phyloP scores from a whole-genome alignment of 1,139 yeast genomes.

The Candida tetrigidarum region DNA sequence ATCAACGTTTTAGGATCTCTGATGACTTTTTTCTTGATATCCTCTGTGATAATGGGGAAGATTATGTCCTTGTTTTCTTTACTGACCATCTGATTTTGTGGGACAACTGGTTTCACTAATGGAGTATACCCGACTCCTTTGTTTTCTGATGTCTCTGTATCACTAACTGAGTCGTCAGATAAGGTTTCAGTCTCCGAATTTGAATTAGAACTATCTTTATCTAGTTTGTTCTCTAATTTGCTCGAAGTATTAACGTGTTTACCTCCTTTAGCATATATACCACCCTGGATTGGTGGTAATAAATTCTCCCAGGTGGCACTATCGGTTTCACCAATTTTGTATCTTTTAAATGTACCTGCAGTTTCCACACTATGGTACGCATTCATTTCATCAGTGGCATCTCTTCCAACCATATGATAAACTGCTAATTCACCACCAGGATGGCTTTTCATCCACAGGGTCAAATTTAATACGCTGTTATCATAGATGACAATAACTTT shows the following conservation, averaged over 20 bases:
- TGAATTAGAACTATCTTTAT: conserved; percentile 14
- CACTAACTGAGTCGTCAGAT: conserved; percentile 17
- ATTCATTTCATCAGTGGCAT: conserved; percentile 89
- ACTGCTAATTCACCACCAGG: conserved; percentile 93
- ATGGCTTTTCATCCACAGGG: conserved; percentile 72
- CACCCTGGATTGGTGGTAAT: conserved; percentile 91
- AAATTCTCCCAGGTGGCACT: conserved; percentile 68
- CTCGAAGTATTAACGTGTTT: not conserved
- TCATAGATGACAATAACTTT: conserved; percentile 71
- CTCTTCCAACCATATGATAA: conserved; percentile 83
- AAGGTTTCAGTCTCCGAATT: conserved; percentile 21
- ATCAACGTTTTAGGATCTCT: conserved; percentile 60
- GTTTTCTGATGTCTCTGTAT: conserved; percentile 5
- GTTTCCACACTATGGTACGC: conserved; percentile 77
- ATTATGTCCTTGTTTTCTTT: conserved; percentile 36
- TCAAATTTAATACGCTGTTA: conserved; percentile 62
- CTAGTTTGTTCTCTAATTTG: conserved; percentile 24
- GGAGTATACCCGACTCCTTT: conserved; percentile 38
- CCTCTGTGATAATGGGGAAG: conserved; percentile 34
- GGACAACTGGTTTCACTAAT: conserved; percentile 53
- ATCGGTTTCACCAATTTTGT: conserved; percentile 67
- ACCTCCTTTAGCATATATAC: conserved; percentile 37
- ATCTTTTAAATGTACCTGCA: conserved; percentile 49
- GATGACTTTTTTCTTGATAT: conserved; percentile 24
- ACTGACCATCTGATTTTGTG: conserved; percentile 48